Evolutionary conservation across 306 rosid genomes (phyloP).

Genomic region (Albizia julibrissin): DNA sequence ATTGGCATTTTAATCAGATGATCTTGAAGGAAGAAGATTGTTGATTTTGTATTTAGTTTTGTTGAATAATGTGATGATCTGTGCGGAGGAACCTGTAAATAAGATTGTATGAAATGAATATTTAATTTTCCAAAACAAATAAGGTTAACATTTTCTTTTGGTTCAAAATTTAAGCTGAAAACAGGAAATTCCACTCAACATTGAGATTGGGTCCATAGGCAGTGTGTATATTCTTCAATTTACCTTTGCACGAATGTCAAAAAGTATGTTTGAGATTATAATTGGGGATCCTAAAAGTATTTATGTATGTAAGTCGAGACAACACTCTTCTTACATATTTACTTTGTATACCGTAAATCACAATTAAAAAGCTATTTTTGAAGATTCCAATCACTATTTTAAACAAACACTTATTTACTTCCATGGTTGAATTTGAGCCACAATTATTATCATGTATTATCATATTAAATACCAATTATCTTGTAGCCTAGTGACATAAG

Average conservation of each 20-base stretch:
- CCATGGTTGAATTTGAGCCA: neutral
- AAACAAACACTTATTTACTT: too few species aligned
- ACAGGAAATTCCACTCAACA: neutral
- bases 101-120: neutral
- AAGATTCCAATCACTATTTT: too few species aligned
- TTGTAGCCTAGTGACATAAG: too few species aligned
- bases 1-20: constrained; percentile 52
- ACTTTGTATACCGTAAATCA: too few species aligned
- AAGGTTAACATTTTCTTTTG: neutral
- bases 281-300: too few species aligned
- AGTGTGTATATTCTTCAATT: too few species aligned
- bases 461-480: too few species aligned
- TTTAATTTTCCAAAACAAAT: neutral
- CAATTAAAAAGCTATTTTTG: too few species aligned
- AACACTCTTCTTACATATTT: too few species aligned
- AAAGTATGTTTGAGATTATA: too few species aligned
- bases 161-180: neutral
- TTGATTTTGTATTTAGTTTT: constrained; percentile 18
- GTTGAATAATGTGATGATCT: constrained; percentile 32
- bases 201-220: neutral
- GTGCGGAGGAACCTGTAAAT: neutral
- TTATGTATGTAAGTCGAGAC: too few species aligned
- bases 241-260: too few species aligned
- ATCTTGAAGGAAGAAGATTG: constrained; percentile 12
- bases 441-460: neutral